phyloP scores from a whole-genome alignment of 164 flowering plant species.

The Piper longum region DNA sequence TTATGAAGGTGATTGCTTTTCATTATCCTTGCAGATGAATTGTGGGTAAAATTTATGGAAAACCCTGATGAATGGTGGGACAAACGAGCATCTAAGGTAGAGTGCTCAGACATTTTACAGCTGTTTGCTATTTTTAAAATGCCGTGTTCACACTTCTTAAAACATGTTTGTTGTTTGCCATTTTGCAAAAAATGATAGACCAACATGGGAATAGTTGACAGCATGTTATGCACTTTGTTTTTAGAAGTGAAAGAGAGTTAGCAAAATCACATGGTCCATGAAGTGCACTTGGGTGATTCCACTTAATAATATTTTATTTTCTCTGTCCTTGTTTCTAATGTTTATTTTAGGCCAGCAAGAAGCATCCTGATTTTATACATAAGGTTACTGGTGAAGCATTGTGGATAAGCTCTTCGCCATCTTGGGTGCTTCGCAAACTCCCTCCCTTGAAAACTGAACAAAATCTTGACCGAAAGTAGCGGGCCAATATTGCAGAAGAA shows the following conservation, averaged over 20 bases:
- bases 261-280: background rate
- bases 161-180: background rate
- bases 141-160: background rate
- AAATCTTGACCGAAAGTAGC: background rate
- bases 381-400: background rate
- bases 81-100: background rate
- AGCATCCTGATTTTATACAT: background rate
- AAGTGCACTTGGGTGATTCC: background rate
- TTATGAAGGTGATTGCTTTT: background rate
- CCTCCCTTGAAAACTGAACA: background rate
- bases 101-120: background rate
- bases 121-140: background rate
- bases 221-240: too few relatives aligned
- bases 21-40: background rate
- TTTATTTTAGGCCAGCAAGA: background rate
- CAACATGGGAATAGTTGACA: too few relatives aligned
- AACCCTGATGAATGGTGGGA: background rate
- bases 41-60: background rate
- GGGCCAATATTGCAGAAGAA: background rate
- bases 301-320: too few relatives aligned
- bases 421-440: background rate
- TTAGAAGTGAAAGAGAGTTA: background rate
- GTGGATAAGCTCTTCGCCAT: background rate
- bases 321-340: background rate
- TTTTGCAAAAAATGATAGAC: too few relatives aligned